Evolutionary conservation across 1,284 basidiomycete species (phyloP), one percentile per base, ranked within the genome.

Genomic region (Neonothopanus nambi): DNA sequence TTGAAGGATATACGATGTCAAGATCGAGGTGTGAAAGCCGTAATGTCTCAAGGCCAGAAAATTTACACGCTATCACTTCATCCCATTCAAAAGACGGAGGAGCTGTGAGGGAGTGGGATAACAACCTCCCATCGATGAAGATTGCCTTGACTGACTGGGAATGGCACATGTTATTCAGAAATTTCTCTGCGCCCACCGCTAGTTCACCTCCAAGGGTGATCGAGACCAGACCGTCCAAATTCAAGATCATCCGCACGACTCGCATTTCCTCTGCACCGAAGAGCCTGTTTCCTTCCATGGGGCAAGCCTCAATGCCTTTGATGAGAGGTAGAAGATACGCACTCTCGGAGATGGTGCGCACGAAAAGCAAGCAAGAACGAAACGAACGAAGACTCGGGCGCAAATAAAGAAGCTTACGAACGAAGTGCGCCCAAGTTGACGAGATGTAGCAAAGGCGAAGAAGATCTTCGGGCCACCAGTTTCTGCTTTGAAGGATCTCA

Each of bases 401-500:
- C 9, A 69, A 62, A 61, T 81, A 83, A 6, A 84, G 73, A 41
- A 70, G 69, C 60, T 69, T 72, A 53, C 76, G 70, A 52, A 71
- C 68, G 38, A 73, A 73, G 38, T 60, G 65, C 5, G 79, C 60
- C 80, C 80, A 83, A 43, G 67, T 65, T 6, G 70, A 66, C 12
- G 80, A 82, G 17, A 82, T 67, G 37, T 67, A 68, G 8, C 77
- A 71, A 20, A 83, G 73, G 3, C 70, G 71, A 49, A 67, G 61
- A 52, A 81, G 71, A 64, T 83, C 80, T 48, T 70, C 64, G 17
- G 76, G 71, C 80, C 81, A 82, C 80, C 79, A 82, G 59, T 77
- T 67, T 58, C 75, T 67, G 60, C 70, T 70, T 37, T 79, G 75
- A 51, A 83, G 73, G 48, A 84, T 78, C 58, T 79, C 62, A 26